Percentiles rank a stretch among this genome's conserved stretches.
Conservation (phyloP, 2,329 filamentous ascomycete species). For the Scytalidium sp. region DNA sequence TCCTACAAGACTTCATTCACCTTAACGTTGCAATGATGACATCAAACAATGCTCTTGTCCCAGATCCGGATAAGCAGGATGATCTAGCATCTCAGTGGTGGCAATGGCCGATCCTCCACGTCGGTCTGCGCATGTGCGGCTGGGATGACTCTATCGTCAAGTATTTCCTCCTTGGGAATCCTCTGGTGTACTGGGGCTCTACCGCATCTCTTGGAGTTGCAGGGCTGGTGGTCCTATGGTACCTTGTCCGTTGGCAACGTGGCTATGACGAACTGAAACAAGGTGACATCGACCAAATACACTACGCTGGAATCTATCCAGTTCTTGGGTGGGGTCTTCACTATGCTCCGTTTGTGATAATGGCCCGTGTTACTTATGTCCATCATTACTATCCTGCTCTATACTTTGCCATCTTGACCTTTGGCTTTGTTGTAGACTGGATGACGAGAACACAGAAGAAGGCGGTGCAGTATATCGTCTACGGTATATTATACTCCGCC, state of each 20-base stretch:
- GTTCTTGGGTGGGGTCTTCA: conserved; percentile 93
- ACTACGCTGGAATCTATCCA: conserved; percentile 90
- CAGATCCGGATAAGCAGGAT: conserved; percentile 98
- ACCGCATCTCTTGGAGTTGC: conserved; percentile 76
- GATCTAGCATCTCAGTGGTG: conserved; percentile 95
- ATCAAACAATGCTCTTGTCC: conserved; percentile 96
- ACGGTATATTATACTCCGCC: conserved; percentile 67
- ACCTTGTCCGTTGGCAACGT: conserved; percentile 92
- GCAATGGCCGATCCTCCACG: conserved; percentile 96
- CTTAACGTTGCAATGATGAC: conserved; percentile 99
- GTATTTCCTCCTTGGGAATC: conserved; percentile 98
- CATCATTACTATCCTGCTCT: conserved; percentile 99
- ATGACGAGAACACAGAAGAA: conserved; percentile 65
- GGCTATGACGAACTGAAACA: conserved; percentile 81
- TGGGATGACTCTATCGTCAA: conserved; percentile 97
- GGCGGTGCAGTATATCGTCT: conserved; percentile 64
- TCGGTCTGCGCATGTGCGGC: conserved; percentile 96
- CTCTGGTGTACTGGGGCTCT: conserved; percentile 91
- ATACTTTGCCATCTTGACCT: conserved; percentile 90
- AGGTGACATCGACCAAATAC: conserved; percentile 85
- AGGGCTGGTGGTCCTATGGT: conserved; percentile 73
- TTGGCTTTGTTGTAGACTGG: conserved; percentile 90
- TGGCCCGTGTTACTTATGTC: conserved; percentile 98
- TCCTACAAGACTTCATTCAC: conserved; percentile 96
- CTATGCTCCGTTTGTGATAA: conserved; percentile 92